These are phyloP conservation scores for Peronosclerospora sorghi DNA, from an alignment of 352 stramenopile species.

Conservation along the genomic window DNA sequence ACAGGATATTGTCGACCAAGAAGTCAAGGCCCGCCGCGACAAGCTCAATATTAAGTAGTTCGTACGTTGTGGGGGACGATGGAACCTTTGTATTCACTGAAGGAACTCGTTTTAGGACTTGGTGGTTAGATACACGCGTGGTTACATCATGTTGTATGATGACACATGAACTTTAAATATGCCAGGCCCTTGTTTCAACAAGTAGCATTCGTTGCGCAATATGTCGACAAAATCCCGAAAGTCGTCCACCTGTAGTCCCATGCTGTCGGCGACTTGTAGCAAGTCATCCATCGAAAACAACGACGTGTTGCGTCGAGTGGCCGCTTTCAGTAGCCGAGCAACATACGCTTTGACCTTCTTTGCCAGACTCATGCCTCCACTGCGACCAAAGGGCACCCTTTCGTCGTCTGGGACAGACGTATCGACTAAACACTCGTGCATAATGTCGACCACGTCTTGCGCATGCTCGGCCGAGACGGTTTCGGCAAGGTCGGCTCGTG, in stretches of 20 bases:
- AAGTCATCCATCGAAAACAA: slow-evolving; percentile 75
- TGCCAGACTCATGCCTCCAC: slow-evolving; percentile 46
- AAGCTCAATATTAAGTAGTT: slow-evolving; percentile 53
- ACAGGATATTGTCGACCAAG: slow-evolving; percentile 63
- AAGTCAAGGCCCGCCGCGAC: slow-evolving; percentile 52
- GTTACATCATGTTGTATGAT: slow-evolving; percentile 34
- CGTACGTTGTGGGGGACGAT: not conserved
- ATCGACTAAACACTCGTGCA: slow-evolving; percentile 89
- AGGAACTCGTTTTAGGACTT: no score
- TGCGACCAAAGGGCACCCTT: slow-evolving; percentile 78
- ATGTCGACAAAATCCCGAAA: slow-evolving; percentile 80
- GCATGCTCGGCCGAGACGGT: slow-evolving; percentile 90
- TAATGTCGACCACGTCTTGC: slow-evolving; percentile 94
- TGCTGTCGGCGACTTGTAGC: slow-evolving; percentile 57
- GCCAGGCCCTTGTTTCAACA: slow-evolving; percentile 73
- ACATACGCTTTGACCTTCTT: slow-evolving; percentile 81
- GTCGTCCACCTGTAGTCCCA: slow-evolving; percentile 66
- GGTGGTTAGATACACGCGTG: not conserved
- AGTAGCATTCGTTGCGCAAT: slow-evolving; percentile 77
- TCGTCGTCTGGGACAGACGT: slow-evolving; percentile 85
- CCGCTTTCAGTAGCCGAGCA: slow-evolving; percentile 57
- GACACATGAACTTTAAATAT: slow-evolving; percentile 71
- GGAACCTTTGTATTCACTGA: not conserved
- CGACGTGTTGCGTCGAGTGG: slow-evolving; percentile 37
- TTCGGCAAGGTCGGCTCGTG: slow-evolving; percentile 90